Evolutionary conservation across 345 rosid species (phyloP), one percentile per base, ranked within the genome.

Genomic region (Stellera chamaejasme): DNA sequence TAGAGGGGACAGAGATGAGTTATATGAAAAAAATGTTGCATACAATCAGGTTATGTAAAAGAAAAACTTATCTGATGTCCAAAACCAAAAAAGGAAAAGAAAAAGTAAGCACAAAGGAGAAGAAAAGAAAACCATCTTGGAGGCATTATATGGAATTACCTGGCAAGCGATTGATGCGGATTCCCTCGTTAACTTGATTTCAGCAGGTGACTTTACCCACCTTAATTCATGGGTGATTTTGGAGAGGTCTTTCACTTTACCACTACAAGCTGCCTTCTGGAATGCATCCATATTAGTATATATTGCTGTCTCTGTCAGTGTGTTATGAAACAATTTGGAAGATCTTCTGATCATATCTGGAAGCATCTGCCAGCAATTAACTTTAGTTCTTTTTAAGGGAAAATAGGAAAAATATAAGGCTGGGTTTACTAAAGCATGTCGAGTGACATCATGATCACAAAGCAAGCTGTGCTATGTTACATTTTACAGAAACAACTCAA

Each of bases 111-210:
- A 32, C 39, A 32, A 32, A 4, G 39, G 9, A 32, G 9, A 32
- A 32, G 39, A 32, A 32, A 32, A 32, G 39, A 32, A 32, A 32
- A 32, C 39, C 39, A 19, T 32, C 39, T 5, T 32, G 39, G 39
- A 2, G 39, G 39, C 6, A 32, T 5, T 13, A 47, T 47, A 70
- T 53, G 62, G 54, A 69, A 65, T 13, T 78, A 92, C 98, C 98
- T 93, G 97, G 72, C 96, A 93, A 62, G 84, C 91, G 72, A 89
- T 87, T 62, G 97, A 78, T 56, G 99, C 96, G 59, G 99, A 80
- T 62, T 93, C 97, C 71, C 80, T 82, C 97, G 89, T 93, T 73
- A 93, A 73, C 69, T 76, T 82, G 59, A 89, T 73, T 72, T 93
- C 97, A 10, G 99, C 82, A 14, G 94, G 75, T 59, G 99, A 87